These are phyloP conservation scores for Pyrenophora teres DNA, from an alignment of 2,329 filamentous ascomycete species.

Conservation along the genomic window DNA sequence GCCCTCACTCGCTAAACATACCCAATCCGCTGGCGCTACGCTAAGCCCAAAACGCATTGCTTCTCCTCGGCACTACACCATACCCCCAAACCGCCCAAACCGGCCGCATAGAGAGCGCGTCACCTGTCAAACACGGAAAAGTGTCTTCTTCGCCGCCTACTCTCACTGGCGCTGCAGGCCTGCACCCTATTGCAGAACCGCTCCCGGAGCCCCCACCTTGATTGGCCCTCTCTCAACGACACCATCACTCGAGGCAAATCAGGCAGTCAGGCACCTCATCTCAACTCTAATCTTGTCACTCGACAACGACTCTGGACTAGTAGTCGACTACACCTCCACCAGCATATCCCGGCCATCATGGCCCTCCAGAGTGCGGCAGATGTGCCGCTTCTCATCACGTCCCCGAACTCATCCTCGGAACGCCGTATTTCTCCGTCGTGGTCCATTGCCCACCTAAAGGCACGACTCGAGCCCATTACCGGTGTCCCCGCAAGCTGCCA, in stretches of 20 bases:
- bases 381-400: constrained; percentile 74
- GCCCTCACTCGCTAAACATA: constrained; percentile 25
- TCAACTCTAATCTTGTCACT: constrained; percentile 15
- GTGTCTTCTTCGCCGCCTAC: constrained; percentile 2
- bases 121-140: constrained; percentile 18
- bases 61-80: constrained; percentile 15
- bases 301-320: constrained; percentile 16
- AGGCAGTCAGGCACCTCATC: constrained; percentile 9
- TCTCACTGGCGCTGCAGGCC: constrained; percentile 8
- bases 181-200: background rate
- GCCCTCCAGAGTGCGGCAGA: constrained; percentile 63
- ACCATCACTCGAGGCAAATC: constrained; percentile 1
- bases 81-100: constrained; percentile 3
- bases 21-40: constrained; percentile 7
- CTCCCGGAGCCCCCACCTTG: constrained; percentile 1
- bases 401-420: constrained; percentile 80
- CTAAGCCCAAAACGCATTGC: background rate
- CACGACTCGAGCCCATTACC: constrained; percentile 89
- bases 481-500: constrained; percentile 84
- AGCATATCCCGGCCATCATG: constrained; percentile 22
- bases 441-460: constrained; percentile 82
- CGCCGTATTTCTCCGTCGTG: constrained; percentile 91
- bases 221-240: constrained; percentile 16
- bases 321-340: constrained; percentile 10
- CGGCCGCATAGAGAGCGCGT: constrained; percentile 19